Base-by-base conservation (phyloP, 2,329 filamentous ascomycete species). In the Metarhizium robertsii region DNA sequence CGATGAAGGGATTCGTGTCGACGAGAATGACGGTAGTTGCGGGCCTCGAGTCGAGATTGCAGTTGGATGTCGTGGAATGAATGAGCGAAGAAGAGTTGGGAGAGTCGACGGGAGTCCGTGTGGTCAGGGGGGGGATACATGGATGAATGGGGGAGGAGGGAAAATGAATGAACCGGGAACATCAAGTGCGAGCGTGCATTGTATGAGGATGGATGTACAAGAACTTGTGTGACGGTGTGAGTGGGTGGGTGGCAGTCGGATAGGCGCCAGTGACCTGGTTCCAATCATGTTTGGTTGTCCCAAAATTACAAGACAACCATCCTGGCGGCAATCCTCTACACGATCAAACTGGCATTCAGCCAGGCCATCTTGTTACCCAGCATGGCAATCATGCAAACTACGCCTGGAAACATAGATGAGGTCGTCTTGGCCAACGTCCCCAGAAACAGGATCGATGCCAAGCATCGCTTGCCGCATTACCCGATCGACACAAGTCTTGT, bases 401-500 rank as follows among this genome's bases (percentile, higher is more conserved):
- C 25, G 25, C 25, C 25, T 25, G 3, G 25, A 25, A 25, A 25
- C 25, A 25, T 25, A 1, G 25, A 25, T 1, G 25, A 25, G 25
- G 25, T 25, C 25, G 25, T 25, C 25, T 25, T 25, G 25, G 25
- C 25, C 25, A 25, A 25, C 25, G 8, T 40, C 50, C 50, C 40
- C 14, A 46, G 14, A 30, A 36, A 46, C 20, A 16, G 43, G 50
- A 43, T 53, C 25, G 20, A 47, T 53, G 51, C 51, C 51, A 46
- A 53, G 40, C n/a, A 45, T 16, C 6, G 10, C 13, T 40, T 46
- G 51, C 50, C 38, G 50, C 38, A 52, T 34, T 46, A 53, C 32
- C 51, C 51, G 51, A 53, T 53, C 51, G 51, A 34, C 42, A 20
- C 18, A 5, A 29, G 42, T 52, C 50, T 34, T 52, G 51, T 42